Conservation (phyloP, 768 basidiomycete genomes). For the Coprinellus micaceus region DNA sequence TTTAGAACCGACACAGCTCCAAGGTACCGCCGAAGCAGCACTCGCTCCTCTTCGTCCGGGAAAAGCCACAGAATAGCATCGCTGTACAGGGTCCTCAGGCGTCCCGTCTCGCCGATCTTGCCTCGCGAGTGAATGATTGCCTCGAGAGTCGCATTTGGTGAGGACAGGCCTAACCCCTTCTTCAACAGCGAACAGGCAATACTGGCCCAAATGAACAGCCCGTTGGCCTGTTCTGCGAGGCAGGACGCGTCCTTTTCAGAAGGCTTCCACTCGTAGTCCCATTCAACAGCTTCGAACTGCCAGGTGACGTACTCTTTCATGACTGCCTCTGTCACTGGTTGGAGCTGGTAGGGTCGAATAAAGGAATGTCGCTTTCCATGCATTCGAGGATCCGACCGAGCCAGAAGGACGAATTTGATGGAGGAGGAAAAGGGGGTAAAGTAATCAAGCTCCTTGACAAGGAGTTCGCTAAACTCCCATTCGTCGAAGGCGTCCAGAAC, state of each 20-base stretch:
- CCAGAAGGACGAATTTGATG: slow-evolving; percentile 8
- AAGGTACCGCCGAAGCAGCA: background rate
- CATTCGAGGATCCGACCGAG: background rate
- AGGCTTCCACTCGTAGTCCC: background rate
- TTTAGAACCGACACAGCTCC: background rate
- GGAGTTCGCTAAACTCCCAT: background rate
- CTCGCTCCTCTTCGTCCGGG: background rate
- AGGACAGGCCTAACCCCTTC: background rate
- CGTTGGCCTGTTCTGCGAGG: background rate
- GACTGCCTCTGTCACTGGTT: background rate
- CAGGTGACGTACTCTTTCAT: background rate
- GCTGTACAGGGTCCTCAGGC: background rate
- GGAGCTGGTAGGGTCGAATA: background rate
- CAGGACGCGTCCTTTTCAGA: background rate
- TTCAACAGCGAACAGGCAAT: background rate
- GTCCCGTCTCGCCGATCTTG: background rate
- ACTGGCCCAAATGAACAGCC: background rate
- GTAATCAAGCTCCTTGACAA: slow-evolving; percentile 2
- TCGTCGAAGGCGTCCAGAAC: slow-evolving; percentile 11
- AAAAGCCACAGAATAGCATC: background rate
- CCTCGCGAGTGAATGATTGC: background rate
- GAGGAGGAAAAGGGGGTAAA: background rate
- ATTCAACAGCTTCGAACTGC: background rate
- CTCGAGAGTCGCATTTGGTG: background rate
- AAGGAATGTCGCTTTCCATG: background rate